Conservation (phyloP, 345 rosid species). For the Trapa incisa region DNA sequence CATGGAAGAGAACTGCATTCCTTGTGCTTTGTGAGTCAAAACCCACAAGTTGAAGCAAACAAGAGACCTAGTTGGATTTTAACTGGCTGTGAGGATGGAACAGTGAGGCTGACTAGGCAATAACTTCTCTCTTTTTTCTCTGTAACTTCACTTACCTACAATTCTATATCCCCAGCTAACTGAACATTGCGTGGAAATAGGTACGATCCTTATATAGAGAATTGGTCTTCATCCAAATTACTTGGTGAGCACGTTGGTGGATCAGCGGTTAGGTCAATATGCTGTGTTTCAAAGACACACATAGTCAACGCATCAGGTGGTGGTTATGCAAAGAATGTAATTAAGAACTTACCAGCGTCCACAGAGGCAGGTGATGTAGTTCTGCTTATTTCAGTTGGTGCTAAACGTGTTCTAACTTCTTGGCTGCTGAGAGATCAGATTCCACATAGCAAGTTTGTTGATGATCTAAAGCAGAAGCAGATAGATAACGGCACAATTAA, state of each 20-base stretch:
- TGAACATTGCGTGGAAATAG: conserved; percentile 16
- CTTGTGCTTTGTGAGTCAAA: conserved; percentile 53
- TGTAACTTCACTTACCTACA: neutral
- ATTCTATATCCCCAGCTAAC: neutral
- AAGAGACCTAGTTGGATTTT: conserved; percentile 66
- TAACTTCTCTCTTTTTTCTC: conserved; percentile 1
- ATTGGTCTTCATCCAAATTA: conserved; percentile 66
- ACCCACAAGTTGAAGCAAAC: conserved; percentile 20
- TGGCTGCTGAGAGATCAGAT: conserved; percentile 47
- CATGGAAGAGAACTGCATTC: conserved; percentile 97
- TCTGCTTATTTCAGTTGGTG: conserved; percentile 83
- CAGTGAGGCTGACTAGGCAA: conserved; percentile 64
- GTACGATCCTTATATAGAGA: conserved; percentile 42
- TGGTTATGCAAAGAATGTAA: conserved; percentile 3
- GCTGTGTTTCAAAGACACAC: conserved; percentile 48
- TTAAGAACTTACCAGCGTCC: conserved; percentile 4
- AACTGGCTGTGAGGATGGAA: conserved; percentile 98
- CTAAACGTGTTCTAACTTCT: conserved; percentile 79
- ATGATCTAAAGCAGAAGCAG: conserved; percentile 3
- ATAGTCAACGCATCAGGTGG: conserved; percentile 18
- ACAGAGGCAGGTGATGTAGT: conserved; percentile 29
- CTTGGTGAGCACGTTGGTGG: conserved; percentile 98
- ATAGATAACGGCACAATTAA: conserved; percentile 19
- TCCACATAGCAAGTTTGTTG: conserved; percentile 8
- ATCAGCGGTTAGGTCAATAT: conserved; percentile 87